Base-by-base conservation (phyloP, 192 early-diverging fungal genomes). In the Linnemannia schmuckeri region DNA sequence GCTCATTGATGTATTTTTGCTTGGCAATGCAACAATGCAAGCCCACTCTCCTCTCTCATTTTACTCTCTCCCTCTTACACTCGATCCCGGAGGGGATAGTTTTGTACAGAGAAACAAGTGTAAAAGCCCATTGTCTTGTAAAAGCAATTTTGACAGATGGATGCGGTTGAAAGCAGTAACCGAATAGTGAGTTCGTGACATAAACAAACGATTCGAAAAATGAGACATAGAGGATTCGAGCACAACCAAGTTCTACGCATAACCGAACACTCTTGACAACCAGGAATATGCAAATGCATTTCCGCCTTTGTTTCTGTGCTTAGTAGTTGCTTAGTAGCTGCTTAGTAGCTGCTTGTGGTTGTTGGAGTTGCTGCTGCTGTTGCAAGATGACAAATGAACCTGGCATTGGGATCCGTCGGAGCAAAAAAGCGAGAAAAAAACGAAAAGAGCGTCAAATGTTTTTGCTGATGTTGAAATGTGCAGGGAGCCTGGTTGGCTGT, bases 141-240 rank as follows among this genome's bases (percentile, higher is more conserved):
- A 66, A 66, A 33, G 3, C 1, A 12, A 66, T 1, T 15, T 15
- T 66, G 61, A 15, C 9, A 9, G 12, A 33, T 30, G 61, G 61
- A 66, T 66, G 61, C 61, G 61, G 18, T 66, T 66, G 61, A 66
- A 66, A 66, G 61, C 61, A 66, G 61, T 66, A 66, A 66, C 61
- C 61, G 61, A 66, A 35, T 13, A 10, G 7, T 12, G n/a, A 61
- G 57, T 61, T n/a, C n/a, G n/a, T 61, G 57, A 61, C 57, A n/a
- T 24, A 61, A 55, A 61, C 44, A 46, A 46, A 15, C 7, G 12
- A 46, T 61, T 24, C 22, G n/a, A 30, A 33, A 13, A 30, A 33
- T 24, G 27, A 66, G 61, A 66, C 61, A 66, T 33, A 6, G 1
- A 52, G 7, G 20, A 24, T 55, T 61, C 57, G n/a, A 66, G 61